A percentile compares a stretch with the other conserved stretches of the same genome.
phyloP scores from a whole-genome alignment of 345 rosid genomes.

The Dovyalis caffra region DNA sequence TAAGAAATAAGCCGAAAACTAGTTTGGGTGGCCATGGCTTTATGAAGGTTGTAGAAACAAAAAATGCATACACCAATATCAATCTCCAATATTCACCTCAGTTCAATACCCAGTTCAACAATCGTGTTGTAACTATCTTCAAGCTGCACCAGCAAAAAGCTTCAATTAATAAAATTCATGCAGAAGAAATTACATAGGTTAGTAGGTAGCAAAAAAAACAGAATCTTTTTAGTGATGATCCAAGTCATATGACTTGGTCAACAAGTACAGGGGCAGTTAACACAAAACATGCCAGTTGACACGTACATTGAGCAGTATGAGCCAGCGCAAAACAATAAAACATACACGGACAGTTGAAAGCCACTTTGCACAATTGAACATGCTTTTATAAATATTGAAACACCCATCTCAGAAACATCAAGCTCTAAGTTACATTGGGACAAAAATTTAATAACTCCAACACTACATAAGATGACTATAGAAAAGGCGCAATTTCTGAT shows the following conservation, averaged over 20 bases:
- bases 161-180: neutral
- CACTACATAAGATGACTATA: neutral
- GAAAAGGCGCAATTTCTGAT: neutral
- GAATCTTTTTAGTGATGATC: neutral
- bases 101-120: neutral
- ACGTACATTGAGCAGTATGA: neutral
- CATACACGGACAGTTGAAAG: neutral
- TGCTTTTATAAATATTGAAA: neutral
- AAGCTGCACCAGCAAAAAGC: neutral
- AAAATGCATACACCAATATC: neutral
- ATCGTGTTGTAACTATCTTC: neutral
- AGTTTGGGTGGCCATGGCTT: slow-evolving; percentile 34
- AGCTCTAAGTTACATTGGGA: too few species aligned
- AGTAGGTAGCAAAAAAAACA: neutral
- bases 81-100: slow-evolving; percentile 6
- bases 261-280: neutral
- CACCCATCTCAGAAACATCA: neutral
- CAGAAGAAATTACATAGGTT: neutral
- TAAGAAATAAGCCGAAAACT: slow-evolving; percentile 57
- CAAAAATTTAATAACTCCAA: neutral
- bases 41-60: slow-evolving; percentile 12
- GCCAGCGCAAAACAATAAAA: neutral
- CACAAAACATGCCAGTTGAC: neutral
- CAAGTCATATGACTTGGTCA: neutral
- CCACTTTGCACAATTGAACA: neutral